Evolutionary conservation across 202 grass and related monocot genomes (phyloP).

Genomic region (Schoenoplectus triqueter): DNA sequence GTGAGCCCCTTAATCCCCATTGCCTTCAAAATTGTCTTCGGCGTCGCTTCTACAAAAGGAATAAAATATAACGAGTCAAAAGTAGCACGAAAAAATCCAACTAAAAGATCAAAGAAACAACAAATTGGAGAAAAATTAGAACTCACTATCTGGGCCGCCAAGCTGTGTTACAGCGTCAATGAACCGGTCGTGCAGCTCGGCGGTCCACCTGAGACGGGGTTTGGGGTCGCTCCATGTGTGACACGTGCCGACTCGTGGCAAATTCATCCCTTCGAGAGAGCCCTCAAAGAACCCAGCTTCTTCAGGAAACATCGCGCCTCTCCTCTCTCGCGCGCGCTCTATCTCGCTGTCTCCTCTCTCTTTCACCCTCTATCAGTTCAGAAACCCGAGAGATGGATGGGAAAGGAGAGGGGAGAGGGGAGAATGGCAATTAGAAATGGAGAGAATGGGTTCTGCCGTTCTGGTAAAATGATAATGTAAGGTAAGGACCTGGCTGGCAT

Average conservation of each 20-base stretch:
- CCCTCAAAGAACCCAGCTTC: constrained; percentile 36
- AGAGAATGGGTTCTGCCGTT: constrained; percentile 24
- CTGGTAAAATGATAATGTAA: constrained; percentile 31
- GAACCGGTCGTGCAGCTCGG: constrained; percentile 90
- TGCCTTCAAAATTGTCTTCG: constrained; percentile 71
- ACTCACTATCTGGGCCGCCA: constrained; percentile 79
- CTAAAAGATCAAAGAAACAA: background rate
- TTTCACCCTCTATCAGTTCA: background rate
- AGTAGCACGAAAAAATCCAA: constrained; percentile 8
- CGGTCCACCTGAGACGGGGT: constrained; percentile 82
- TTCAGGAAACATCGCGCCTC: constrained; percentile 35
- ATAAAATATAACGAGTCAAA: constrained; percentile 14
- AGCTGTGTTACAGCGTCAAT: constrained; percentile 86
- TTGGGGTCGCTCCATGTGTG: constrained; percentile 64
- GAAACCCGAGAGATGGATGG: background rate
- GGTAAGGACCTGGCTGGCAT: background rate
- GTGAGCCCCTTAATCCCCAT: constrained; percentile 82
- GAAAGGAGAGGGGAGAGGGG: background rate
- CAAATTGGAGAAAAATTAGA: background rate
- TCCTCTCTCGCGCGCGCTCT: too few species aligned
- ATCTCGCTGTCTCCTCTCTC: background rate
- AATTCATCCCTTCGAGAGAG: background rate
- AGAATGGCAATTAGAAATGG: constrained; percentile 13
- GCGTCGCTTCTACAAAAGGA: constrained; percentile 64
- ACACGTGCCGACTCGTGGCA: constrained; percentile 30